Percentiles rank a stretch among this genome's conserved stretches.
Evolutionary conservation across 495 filamentous ascomycete species (phyloP).

Genomic region (Achaetomiella virescens): DNA sequence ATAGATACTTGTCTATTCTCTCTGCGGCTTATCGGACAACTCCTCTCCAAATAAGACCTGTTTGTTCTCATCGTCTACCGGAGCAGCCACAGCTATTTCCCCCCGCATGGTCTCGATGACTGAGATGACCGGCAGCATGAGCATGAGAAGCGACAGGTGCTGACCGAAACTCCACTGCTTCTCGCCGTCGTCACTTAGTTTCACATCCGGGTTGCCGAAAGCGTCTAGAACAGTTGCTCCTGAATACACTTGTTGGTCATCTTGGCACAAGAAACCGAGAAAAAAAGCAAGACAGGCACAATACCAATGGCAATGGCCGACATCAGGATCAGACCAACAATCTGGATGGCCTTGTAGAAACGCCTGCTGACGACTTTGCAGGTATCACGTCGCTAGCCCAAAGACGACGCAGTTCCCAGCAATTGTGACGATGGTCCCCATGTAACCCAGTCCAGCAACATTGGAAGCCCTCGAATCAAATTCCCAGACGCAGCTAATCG

Average conservation of each 20-base stretch:
- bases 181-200: slow-evolving; percentile 43
- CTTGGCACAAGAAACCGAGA: neutral
- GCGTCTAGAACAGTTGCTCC: slow-evolving; percentile 47
- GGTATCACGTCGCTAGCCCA: slow-evolving; percentile 47
- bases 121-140: slow-evolving; percentile 48
- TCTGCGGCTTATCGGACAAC: slow-evolving; percentile 1
- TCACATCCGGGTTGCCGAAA: slow-evolving; percentile 40
- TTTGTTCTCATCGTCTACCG: slow-evolving; percentile 21
- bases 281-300: neutral
- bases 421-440: slow-evolving; percentile 49
- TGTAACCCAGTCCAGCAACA: slow-evolving; percentile 38
- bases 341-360: slow-evolving; percentile 43
- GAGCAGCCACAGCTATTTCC: slow-evolving; percentile 42
- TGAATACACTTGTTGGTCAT: too few relatives aligned
- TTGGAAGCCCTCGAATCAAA: slow-evolving; percentile 7
- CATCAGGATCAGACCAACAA: slow-evolving; percentile 43
- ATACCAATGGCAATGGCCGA: slow-evolving; percentile 39
- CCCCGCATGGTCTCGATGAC: slow-evolving; percentile 51
- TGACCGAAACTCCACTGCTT: slow-evolving; percentile 54
- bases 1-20: too few relatives aligned
- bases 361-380: slow-evolving; percentile 42
- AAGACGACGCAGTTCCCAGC: slow-evolving; percentile 47
- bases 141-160: slow-evolving; percentile 46
- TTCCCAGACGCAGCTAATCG: slow-evolving; percentile 49
- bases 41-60: slow-evolving; percentile 21